Evolutionary conservation across 306 rosid genomes (phyloP), one percentile per base, ranked within the genome.

Genomic region (Carpinus viminea): DNA sequence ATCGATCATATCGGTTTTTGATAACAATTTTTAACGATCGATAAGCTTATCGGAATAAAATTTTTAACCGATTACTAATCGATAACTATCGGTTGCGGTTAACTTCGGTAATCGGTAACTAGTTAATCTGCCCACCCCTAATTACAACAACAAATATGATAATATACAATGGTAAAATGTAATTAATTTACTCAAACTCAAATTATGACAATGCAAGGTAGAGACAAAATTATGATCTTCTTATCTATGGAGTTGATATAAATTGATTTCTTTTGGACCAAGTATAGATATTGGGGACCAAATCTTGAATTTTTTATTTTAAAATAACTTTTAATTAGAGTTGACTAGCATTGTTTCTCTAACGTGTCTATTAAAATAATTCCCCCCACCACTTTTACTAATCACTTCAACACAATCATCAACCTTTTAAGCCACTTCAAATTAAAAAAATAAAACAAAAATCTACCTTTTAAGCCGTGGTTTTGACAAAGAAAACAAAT

Each of bases 201-300:
- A 53, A 17, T 53, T 53, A 53, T 57, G 64, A 21, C 17, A 59
- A 59, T 15, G 4, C 12, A 31, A 62, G 13, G 2, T 28, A 62
- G n/a, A 62, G 69, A 31, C 46, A 7, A 62, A 31, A 17, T 18
- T 17, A 51, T 13, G 51, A 26, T 68, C 9, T 28, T 24, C 51
- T 41, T 9, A 8, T 68, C 51, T 41, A 41, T 41, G 41, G 16
- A 8, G 17, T 17, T 26, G 43, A 62, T 62, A 31, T 5, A 62
- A 62, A 28, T 62, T 2, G 46, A 62, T 62, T 28, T 62, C 45
- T 31, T 61, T 62, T 62, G 45, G 69, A 62, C 21, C 28, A 15
- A 62, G 45, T 34, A 16, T 62, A 62, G 69, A 62, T 31, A 62
- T 62, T 4, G 72, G 72, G 38, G 72, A 43, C 51, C 72, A 68